These are phyloP conservation scores for Aspergillus affinis DNA, from an alignment of 495 filamentous ascomycete species.

Conservation along the genomic window DNA sequence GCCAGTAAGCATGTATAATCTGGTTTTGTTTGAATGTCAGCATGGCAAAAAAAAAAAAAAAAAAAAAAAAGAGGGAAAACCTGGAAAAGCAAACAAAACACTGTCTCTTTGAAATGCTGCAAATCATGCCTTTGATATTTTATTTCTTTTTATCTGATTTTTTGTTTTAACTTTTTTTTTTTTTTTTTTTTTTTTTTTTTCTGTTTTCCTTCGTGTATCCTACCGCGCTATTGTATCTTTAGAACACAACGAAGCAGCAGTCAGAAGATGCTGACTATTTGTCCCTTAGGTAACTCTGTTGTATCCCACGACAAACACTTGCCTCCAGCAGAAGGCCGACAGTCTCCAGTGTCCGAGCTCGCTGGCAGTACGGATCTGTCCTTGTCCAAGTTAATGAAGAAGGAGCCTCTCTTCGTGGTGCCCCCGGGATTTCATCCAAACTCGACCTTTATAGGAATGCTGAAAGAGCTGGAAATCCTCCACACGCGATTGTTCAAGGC, in stretches of 20 bases:
- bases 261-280: slow-evolving; percentile 37
- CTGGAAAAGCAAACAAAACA: not conserved
- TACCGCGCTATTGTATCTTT: slow-evolving; percentile 13
- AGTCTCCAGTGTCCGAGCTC: slow-evolving; percentile 28
- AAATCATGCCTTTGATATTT: not conserved
- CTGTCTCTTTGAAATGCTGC: not conserved
- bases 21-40: not conserved
- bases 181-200: not conserved
- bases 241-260: slow-evolving; percentile 18
- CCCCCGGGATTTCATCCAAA: slow-evolving; percentile 79
- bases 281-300: slow-evolving; percentile 25
- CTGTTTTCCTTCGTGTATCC: slow-evolving; percentile 14
- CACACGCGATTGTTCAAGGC: slow-evolving; percentile 66
- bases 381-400: slow-evolving; percentile 24
- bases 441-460: slow-evolving; percentile 70
- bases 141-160: not conserved
- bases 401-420: slow-evolving; percentile 56
- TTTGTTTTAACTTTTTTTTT: not conserved
- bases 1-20: slow-evolving; percentile 10
- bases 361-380: slow-evolving; percentile 22
- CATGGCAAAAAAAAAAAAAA: too few species aligned
- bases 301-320: slow-evolving; percentile 12
- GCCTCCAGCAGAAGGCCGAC: slow-evolving; percentile 25
- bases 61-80: not conserved
- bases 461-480: slow-evolving; percentile 65